These are phyloP conservation scores for Yarrowia sp. DNA, from an alignment of 805 yeast genomes.

Conservation along the genomic window DNA sequence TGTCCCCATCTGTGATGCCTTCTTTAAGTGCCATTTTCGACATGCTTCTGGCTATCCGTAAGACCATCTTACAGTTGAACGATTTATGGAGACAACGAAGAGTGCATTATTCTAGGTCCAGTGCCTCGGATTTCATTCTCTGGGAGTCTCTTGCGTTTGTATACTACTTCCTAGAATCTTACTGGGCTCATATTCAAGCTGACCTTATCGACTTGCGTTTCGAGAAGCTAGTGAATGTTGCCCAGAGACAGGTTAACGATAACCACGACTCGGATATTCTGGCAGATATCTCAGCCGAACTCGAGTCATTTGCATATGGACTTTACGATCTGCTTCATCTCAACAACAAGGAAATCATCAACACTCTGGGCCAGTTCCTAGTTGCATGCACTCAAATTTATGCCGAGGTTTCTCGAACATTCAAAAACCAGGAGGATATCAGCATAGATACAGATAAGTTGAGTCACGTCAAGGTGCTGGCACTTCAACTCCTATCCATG, in stretches of 20 bases:
- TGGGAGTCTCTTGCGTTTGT: constrained; percentile 17
- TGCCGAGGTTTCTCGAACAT: constrained; percentile 4
- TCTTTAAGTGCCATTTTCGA: constrained; percentile 28
- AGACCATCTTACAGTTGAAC: constrained; percentile 1
- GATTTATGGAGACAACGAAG: constrained; percentile 26
- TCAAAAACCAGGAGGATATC: constrained; percentile 3
- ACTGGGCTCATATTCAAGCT: constrained; percentile 31
- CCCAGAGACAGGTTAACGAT: neutral
- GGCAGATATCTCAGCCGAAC: neutral
- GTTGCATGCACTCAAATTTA: constrained; percentile 3
- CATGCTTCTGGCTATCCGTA: constrained; percentile 14
- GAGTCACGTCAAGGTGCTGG: neutral
- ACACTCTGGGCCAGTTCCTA: constrained; percentile 25
- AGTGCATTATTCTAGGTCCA: neutral
- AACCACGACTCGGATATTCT: constrained; percentile 18
- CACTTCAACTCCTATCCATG: neutral
- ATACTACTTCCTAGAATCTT: constrained; percentile 29
- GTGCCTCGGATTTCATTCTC: neutral
- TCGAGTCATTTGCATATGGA: constrained; percentile 26
- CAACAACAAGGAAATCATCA: constrained; percentile 24
- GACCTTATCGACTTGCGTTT: constrained; percentile 28
- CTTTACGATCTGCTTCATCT: constrained; percentile 26
- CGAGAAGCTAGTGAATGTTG: constrained; percentile 16
- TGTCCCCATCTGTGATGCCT: constrained; percentile 26
- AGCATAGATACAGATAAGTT: constrained; percentile 3